Evolutionary conservation across 495 filamentous ascomycete species (phyloP).

Genomic region (Penicillium fimorum): DNA sequence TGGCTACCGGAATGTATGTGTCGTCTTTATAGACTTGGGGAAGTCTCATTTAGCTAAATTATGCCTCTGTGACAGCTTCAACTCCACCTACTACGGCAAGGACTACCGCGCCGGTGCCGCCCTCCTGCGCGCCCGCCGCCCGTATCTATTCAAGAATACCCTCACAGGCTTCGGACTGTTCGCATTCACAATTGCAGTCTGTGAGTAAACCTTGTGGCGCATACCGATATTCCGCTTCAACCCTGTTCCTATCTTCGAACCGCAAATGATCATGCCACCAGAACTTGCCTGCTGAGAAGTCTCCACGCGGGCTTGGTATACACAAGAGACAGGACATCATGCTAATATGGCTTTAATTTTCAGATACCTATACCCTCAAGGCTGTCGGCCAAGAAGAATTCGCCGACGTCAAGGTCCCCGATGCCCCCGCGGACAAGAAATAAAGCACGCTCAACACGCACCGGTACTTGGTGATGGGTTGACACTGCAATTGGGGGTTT

Average conservation of each 20-base stretch:
- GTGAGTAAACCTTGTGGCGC: conserved; percentile 52
- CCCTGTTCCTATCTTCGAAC: not conserved
- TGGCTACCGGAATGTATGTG: conserved; percentile 49
- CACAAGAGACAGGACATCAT: conserved; percentile 1
- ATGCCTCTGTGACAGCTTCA: conserved; percentile 50
- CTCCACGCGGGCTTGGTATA: not conserved
- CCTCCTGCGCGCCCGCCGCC: conserved; percentile 83
- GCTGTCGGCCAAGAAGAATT: conserved; percentile 97
- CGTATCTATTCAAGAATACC: conserved; percentile 88
- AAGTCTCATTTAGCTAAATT: conserved; percentile 9
- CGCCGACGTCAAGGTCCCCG: conserved; percentile 87
- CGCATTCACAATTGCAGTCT: conserved; percentile 72
- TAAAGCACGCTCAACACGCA: conserved; percentile 8
- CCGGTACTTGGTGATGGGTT: not conserved
- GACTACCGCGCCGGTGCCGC: conserved; percentile 75
- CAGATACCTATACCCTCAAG: conserved; percentile 84
- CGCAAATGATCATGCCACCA: conserved; percentile 10
- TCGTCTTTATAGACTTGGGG: not conserved
- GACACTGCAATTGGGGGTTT: conserved; percentile 19
- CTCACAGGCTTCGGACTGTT: conserved; percentile 68
- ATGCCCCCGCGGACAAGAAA: conserved; percentile 53
- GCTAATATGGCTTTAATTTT: not conserved
- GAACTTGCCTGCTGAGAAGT: not conserved
- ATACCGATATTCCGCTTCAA: not conserved
- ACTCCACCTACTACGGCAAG: conserved; percentile 88